Evolutionary conservation across 2,329 filamentous ascomycete genomes (phyloP), one percentile per base, ranked within the genome.

Genomic region (Penicillium sp.): DNA sequence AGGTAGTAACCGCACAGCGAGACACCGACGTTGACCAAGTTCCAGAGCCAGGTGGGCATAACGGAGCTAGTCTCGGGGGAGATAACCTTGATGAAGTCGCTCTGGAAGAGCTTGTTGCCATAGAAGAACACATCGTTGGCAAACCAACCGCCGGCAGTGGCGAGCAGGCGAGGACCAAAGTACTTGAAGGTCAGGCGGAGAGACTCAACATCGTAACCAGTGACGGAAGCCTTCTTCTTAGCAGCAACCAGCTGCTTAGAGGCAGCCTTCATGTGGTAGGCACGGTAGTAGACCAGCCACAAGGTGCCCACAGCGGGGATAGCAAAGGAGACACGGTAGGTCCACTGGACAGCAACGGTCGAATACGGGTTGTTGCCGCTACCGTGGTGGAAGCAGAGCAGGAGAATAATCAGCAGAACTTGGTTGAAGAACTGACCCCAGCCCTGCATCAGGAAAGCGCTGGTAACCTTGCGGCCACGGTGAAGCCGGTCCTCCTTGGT

Each of bases 101-200:
- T 87, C 81, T 97, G 93, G 86, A 97, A 97, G 58, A 97, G 89
- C 85, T 97, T 97, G 89, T 97, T 97, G 71, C 94, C 94, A 82
- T 98, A 98, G 84, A 98, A 98, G 85, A 98, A 97, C 68, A 98
- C 90, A 74, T 98, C 94, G 79, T 98, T 98, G 82, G 89, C 91
- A 80, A 94, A 98, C 94, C 94, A 98, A 38, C 89, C 87, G 60
- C 91, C 91, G 12, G 93, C 89, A 22, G 94, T 97, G 54, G 94
- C 94, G 22, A 97, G 74, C 26, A 98, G 81, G 69, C 94, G 92
- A 56, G 91, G 90, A 53, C 93, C 92, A 69, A 97, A 98, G 82
- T 96, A 88, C 60, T 81, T 86, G 79, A 93, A 87, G 50, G 92
- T 94, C 72, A 92, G 82, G 69, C 86, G 86, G 58, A 98, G 84